Base-by-base conservation (phyloP, 2,329 filamentous ascomycete genomes). In the Zasmidium citrigriseum region DNA sequence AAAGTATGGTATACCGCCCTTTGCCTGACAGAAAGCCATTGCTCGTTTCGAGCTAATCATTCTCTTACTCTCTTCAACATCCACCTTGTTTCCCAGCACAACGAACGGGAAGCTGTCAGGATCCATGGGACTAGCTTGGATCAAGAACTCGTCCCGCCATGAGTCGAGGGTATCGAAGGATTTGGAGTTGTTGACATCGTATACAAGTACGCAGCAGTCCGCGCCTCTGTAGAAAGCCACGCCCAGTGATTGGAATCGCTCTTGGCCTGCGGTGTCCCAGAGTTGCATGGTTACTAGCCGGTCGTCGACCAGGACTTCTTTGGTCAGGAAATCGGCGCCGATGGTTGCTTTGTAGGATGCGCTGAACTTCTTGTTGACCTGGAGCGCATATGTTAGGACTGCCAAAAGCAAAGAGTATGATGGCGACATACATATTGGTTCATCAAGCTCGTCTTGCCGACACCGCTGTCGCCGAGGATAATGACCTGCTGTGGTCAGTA, bases 291-390 rank as follows among this genome's bases (percentile, higher is more conserved):
- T 99, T 66, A 99, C 95, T 73, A 98, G 86, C 73, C 93, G 86
- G 78, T 98, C 95, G 78, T 98, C 95, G 55, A 99, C 93, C 65
- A 97, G 82, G 44, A 99, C 95, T 81, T 99, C 95, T 76, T 96
- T 96, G 57, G 95, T 99, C 61, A 99, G 83, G 79, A 99, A 99
- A 78, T 99, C 95, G 75, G 95, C 95, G 67, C 95, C 95, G 75
- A 99, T 99, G 47, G 95, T 99, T 60, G 95, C 95, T 82, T 99
- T 99, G 87, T 99, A 99, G 82, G 93, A 97, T 68, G 93, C 93
- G 76, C 93, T 97, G 83, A 99, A 99, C 78, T 99, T 98, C 82
- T 99, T 99, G 84, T 99, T 99, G 85, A 99, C 93, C 93, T 98
- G 68, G 67, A 25, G 25, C 11, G 14, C 23, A 2, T 29, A 38